Evolutionary conservation across 495 filamentous ascomycete species (phyloP).

Genomic region (Cercophora samala): DNA sequence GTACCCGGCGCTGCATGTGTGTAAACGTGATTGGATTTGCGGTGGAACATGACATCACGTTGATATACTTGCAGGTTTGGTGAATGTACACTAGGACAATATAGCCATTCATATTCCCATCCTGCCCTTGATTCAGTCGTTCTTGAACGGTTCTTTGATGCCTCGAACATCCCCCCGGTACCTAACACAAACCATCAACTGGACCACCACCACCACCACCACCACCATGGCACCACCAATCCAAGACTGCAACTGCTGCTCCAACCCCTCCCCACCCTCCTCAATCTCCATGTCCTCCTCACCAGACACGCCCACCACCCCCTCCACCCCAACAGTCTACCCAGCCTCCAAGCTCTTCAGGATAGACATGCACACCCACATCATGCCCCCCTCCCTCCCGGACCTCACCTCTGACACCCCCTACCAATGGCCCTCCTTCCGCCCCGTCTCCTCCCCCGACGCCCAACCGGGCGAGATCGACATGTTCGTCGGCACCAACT

Average conservation of each 20-base stretch:
- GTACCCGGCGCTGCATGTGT: neutral
- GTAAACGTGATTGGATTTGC: neutral
- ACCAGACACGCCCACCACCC: neutral
- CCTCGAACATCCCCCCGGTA: no score
- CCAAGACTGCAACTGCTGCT: neutral
- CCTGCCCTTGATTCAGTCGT: neutral
- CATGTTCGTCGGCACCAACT: slow-evolving; percentile 30
- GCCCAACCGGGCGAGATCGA: slow-evolving; percentile 20
- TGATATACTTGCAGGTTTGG: neutral
- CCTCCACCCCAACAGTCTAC: neutral
- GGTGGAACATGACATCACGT: neutral
- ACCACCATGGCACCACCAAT: slow-evolving; percentile 20
- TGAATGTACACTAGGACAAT: no score
- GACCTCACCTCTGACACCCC: slow-evolving; percentile 19
- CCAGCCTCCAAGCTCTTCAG: slow-evolving; percentile 25
- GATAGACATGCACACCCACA: slow-evolving; percentile 36
- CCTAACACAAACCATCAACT: neutral
- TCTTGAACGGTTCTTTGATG: neutral
- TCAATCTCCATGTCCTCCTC: slow-evolving; percentile 13
- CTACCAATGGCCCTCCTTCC: slow-evolving; percentile 31
- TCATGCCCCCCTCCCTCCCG: slow-evolving; percentile 30
- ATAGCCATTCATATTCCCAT: neutral
- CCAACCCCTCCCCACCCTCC: slow-evolving; percentile 9
- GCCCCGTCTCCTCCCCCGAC: slow-evolving; percentile 9
- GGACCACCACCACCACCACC: neutral